Conservation (phyloP, 345 rosid species). For the Pistacia integerrima region DNA sequence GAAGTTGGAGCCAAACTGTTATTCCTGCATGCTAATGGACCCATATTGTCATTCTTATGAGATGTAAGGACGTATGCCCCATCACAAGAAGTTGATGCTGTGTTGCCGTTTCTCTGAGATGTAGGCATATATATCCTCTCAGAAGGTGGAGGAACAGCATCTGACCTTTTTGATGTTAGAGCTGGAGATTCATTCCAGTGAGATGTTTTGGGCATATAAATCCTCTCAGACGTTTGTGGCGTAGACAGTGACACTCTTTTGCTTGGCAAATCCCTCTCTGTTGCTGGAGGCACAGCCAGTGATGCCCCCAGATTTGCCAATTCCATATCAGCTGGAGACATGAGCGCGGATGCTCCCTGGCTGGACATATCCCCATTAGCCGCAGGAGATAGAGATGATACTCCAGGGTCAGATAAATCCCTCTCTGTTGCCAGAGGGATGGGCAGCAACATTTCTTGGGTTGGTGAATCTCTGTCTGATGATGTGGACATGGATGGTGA, state of each 20-base stretch:
- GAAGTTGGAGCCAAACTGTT: conserved; percentile 20
- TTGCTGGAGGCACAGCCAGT: conserved; percentile 15
- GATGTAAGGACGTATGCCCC: conserved; percentile 19
- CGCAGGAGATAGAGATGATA: conserved; percentile 28
- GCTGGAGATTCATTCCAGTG: conserved; percentile 32
- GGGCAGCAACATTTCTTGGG: conserved; percentile 20
- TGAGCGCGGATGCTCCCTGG: conserved; percentile 24
- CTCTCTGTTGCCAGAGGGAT: conserved; percentile 14
- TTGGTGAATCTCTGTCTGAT: conserved; percentile 33
- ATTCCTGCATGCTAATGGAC: conserved; percentile 17
- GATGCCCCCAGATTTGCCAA: conserved; percentile 19
- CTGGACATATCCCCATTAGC: conserved; percentile 22
- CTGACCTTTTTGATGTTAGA: conserved; percentile 26
- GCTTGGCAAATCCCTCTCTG: conserved; percentile 21
- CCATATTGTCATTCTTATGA: conserved; percentile 26
- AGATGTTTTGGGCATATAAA: conserved; percentile 28
- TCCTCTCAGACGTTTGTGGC: conserved; percentile 26
- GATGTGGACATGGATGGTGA: conserved; percentile 23
- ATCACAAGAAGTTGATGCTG: conserved; percentile 22
- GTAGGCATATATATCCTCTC: conserved; percentile 27
- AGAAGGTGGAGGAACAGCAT: conserved; percentile 23
- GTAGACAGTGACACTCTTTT: conserved; percentile 23
- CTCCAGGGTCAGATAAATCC: conserved; percentile 27
- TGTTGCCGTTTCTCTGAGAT: conserved; percentile 22
- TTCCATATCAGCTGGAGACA: conserved; percentile 26